Conservation (phyloP, 179 eudicot species). For the Monotropa hypopitys region DNA sequence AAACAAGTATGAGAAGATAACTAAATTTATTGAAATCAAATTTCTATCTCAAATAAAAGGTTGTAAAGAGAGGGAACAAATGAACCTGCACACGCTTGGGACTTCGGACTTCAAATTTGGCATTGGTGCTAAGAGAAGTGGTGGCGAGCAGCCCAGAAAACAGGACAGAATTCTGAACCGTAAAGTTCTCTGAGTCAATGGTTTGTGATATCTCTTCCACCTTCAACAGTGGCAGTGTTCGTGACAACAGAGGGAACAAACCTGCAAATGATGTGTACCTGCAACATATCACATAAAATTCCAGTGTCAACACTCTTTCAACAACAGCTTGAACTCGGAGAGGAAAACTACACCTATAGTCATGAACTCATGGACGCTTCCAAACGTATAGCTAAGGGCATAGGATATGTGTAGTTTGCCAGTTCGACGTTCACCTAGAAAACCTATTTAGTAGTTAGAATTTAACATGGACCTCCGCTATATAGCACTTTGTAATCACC, state of each 20-base stretch:
- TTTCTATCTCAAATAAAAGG: neutral
- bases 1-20: neutral
- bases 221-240: constrained; percentile 44
- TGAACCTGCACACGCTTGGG: constrained; percentile 87
- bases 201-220: constrained; percentile 88
- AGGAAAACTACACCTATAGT: neutral
- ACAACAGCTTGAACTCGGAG: neutral
- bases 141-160: constrained; percentile 74
- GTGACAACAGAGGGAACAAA: constrained; percentile 54
- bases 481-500: too few species aligned
- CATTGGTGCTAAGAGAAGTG: constrained; percentile 70
- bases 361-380: neutral
- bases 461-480: too few species aligned
- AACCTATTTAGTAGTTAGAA: too few species aligned
- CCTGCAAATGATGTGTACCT: constrained; percentile 77
- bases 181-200: constrained; percentile 57
- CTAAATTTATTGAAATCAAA: neutral
- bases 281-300: constrained; percentile 14
- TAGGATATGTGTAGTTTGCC: too few species aligned
- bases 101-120: constrained; percentile 88
- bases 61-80: neutral
- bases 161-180: constrained; percentile 70
- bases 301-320: neutral
- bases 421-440: too few species aligned
- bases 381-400: too few species aligned